phyloP scores from a whole-genome alignment of 805 yeast genomes.

The Sugiyamaella floridensis region DNA sequence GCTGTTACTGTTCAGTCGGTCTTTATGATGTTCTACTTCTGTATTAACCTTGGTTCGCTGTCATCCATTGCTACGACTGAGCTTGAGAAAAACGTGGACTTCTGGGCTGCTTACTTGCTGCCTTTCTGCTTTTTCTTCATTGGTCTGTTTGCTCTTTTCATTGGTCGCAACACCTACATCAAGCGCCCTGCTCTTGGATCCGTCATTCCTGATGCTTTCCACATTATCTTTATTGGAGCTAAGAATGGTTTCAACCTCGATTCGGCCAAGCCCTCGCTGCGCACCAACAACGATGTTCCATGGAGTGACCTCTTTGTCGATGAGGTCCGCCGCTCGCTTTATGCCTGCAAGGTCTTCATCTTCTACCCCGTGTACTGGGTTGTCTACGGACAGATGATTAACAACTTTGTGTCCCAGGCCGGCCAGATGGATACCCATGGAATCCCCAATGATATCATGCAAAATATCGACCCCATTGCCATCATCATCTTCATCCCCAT shows the following conservation, averaged over 20 bases:
- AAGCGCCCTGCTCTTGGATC: conserved; percentile 57
- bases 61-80: conserved; percentile 73
- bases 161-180: conserved; percentile 50
- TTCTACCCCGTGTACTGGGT: conserved; percentile 72
- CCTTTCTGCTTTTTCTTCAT: conserved; percentile 64
- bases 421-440: conserved; percentile 69
- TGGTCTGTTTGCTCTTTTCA: conserved; percentile 45
- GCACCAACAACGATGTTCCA: conserved; percentile 33
- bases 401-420: conserved; percentile 68
- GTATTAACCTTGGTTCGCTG: conserved; percentile 70
- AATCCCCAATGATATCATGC: conserved; percentile 73
- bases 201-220: conserved; percentile 50
- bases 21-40: conserved; percentile 68
- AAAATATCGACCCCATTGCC: conserved; percentile 68
- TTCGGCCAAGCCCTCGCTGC: conserved; percentile 51
- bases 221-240: conserved; percentile 37
- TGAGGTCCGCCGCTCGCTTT: conserved; percentile 57
- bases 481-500: conserved; percentile 73
- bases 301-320: conserved; percentile 72
- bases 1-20: conserved; percentile 64
- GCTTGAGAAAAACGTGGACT: conserved; percentile 56
- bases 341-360: conserved; percentile 66
- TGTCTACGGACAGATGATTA: conserved; percentile 65
- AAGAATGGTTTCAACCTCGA: conserved; percentile 45
- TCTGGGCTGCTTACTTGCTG: conserved; percentile 60